Evolutionary conservation across 345 rosid genomes (phyloP).

Genomic region (Abelmoschus esculentus): DNA sequence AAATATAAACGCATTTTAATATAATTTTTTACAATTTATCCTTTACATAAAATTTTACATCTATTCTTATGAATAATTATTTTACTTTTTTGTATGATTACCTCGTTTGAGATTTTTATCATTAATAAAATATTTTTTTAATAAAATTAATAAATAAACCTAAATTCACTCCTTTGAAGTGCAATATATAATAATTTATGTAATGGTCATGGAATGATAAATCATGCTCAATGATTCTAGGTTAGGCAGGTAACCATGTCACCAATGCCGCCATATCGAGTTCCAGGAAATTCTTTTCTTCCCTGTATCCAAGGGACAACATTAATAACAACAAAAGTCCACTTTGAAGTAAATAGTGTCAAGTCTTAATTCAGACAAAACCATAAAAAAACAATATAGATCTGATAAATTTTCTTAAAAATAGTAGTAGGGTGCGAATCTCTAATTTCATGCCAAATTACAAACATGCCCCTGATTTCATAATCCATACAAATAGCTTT

Average conservation of each 20-base stretch:
- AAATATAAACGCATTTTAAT: no score
- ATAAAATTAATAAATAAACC: no score
- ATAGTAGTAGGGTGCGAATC: constrained; percentile 1
- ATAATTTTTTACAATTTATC: no score
- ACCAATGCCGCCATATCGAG: constrained; percentile 8
- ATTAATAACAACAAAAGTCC: constrained; percentile 18
- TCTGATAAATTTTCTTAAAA: neutral
- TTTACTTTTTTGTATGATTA: no score
- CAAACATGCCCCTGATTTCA: neutral
- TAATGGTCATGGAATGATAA: no score
- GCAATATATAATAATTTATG: no score
- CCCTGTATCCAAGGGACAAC: constrained; percentile 19
- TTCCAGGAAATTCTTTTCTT: neutral
- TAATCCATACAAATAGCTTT: neutral
- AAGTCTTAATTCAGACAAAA: constrained; percentile 10
- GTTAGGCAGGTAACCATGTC: neutral
- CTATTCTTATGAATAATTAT: no score
- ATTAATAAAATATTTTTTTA: no score
- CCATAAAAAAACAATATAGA: neutral
- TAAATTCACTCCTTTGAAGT: no score
- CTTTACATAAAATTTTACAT: no score
- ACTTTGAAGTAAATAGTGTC: constrained; percentile 16
- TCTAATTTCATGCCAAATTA: constrained; percentile 6
- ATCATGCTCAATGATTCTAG: no score
- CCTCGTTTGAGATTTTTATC: no score